Evolutionary conservation across 495 filamentous ascomycete genomes (phyloP), one percentile per base, ranked within the genome.

Genomic region (Aspergillus taichungensis): DNA sequence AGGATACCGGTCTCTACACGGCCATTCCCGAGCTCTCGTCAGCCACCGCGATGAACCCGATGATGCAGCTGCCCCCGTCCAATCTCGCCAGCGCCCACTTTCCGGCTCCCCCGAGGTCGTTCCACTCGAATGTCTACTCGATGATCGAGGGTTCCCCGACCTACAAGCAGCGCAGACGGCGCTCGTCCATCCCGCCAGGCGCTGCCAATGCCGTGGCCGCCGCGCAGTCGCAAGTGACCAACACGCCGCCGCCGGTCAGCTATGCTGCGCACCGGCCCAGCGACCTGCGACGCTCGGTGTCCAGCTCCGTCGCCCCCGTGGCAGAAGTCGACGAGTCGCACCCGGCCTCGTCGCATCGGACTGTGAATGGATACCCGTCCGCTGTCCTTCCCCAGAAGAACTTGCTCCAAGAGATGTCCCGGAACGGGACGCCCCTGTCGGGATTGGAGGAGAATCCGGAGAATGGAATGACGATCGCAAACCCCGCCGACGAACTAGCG

Each of bases 111-210:
- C 67, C 81, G 28, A 79, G 89, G 32, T 73, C 78, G 33, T 95
- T 83, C 54, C 78, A 79, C 11, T 86, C 82, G 56, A 92, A 86
- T 55, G 82, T 89, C 44, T 98, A 94, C 73, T 91, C 90, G 10
- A 87, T 95, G 36, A 88, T 98, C 54, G 92, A 98, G 69, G 92
- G 92, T 13, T 98, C 92, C 6, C 92, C 92, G 18, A 95, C 91
- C 8, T 98, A 98, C 71, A 98, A 98, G 75, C 94, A 96, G 71
- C 80, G 92, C 47, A 78, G 92, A 56, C 79, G 92, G 49, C 84
- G 94, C 29, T 94, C 92, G 13, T 96, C 92, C 18, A 84, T 96
- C 42, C 83, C 88, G 12, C 86, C 88, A 9, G 78, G 79, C 32
- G 73, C 85, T 40, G 74, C 74, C 30, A 77, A 77, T 49, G 78